phyloP scores from a whole-genome alignment of 495 filamentous ascomycete species.

The Bombardia bombarda region DNA sequence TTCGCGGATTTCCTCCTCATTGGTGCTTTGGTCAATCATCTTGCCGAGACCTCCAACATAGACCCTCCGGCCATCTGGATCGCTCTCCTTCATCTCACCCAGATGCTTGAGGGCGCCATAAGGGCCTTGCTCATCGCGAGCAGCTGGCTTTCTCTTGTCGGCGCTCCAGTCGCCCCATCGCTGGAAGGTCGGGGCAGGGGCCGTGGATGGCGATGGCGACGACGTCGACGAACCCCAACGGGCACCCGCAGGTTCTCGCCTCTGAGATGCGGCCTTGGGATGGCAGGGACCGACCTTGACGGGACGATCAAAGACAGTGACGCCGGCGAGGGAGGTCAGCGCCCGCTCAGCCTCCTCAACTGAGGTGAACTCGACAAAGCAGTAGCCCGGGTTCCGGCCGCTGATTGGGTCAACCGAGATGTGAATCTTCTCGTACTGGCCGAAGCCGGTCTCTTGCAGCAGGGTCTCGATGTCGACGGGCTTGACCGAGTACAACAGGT shows the following conservation, averaged over 20 bases:
- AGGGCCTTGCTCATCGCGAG: constrained; percentile 14
- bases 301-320: constrained; percentile 43
- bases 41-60: constrained; percentile 57
- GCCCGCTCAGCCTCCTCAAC: constrained; percentile 50
- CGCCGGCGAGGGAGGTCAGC: constrained; percentile 47
- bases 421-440: constrained; percentile 47
- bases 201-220: background rate
- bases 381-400: constrained; percentile 62
- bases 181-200: constrained; percentile 14
- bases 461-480: constrained; percentile 52
- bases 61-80: constrained; percentile 41
- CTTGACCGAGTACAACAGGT: constrained; percentile 58
- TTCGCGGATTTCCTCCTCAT: constrained; percentile 43
- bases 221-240: constrained; percentile 3
- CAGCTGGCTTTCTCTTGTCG: constrained; percentile 10
- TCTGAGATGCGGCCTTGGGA: constrained; percentile 19
- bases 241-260: background rate
- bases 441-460: constrained; percentile 40
- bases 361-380: constrained; percentile 56
- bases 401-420: constrained; percentile 62
- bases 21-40: constrained; percentile 46
- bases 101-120: constrained; percentile 13
- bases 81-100: constrained; percentile 3
- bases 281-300: constrained; percentile 57
- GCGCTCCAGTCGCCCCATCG: constrained; percentile 35